phyloP scores from a whole-genome alignment of 108 stramenopile species.

The Fragilaria crotonensis region DNA sequence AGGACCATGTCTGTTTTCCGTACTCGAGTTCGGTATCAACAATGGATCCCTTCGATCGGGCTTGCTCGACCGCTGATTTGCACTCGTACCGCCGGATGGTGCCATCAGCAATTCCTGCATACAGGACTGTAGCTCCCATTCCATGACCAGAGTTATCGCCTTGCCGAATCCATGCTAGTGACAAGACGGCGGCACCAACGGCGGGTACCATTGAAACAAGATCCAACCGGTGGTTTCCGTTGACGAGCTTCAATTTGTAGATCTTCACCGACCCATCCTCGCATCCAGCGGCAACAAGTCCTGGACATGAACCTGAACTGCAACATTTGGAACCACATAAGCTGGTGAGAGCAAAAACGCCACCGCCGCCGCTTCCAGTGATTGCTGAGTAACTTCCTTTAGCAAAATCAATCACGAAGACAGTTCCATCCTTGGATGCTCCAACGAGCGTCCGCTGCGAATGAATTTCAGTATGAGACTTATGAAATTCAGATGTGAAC shows the following conservation, averaged over 20 bases:
- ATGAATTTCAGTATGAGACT: conserved; percentile 9
- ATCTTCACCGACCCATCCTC: conserved; percentile 76
- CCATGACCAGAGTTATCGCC: conserved; percentile 11
- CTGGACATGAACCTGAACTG: background rate
- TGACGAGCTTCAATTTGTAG: conserved; percentile 31
- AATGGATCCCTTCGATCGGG: conserved; percentile 26
- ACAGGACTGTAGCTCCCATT: conserved; percentile 58
- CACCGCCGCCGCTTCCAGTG: conserved; percentile 70
- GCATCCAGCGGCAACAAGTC: conserved; percentile 49
- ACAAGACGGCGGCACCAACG: conserved; percentile 69
- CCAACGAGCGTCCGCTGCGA: conserved; percentile 43
- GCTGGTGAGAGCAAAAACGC: conserved; percentile 57
- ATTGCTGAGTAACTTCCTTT: conserved; percentile 34
- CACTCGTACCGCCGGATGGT: conserved; percentile 77
- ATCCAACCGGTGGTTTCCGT: conserved; percentile 16
- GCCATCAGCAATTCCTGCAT: conserved; percentile 89
- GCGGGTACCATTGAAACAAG: conserved; percentile 71
- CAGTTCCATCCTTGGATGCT: conserved; percentile 66
- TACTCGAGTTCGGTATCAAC: conserved; percentile 9
- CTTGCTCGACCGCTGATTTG: conserved; percentile 12
- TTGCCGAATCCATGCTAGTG: conserved; percentile 64
- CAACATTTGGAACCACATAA: conserved; percentile 7
- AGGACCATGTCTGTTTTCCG: conserved; percentile 30
- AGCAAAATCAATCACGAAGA: conserved; percentile 68
- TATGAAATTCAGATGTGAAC: conserved; percentile 1